phyloP scores from a whole-genome alignment of 257 asterid genomes.

The Nicotiana attenuata region DNA sequence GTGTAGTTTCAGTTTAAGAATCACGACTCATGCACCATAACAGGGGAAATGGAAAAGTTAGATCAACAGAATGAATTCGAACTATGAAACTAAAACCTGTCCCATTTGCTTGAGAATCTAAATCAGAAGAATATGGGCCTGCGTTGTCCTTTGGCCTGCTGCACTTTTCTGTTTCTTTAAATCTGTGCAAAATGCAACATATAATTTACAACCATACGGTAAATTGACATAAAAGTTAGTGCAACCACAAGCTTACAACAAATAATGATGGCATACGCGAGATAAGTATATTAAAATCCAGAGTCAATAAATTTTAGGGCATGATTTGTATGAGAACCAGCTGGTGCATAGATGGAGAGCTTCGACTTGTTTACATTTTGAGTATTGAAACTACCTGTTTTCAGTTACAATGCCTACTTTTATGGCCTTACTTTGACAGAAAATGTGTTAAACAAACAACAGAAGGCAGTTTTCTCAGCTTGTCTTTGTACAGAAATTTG shows the following conservation, averaged over 20 bases:
- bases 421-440: not conserved
- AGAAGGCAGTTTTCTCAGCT: not conserved
- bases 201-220: too few species aligned
- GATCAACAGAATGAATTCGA: too few species aligned
- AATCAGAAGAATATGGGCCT: conserved; percentile 31
- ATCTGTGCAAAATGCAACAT: conserved; percentile 27
- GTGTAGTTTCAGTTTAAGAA: too few species aligned
- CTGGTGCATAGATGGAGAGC: not conserved
- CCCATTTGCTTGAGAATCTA: conserved; percentile 36
- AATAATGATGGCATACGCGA: not conserved
- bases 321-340: not conserved
- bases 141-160: conserved; percentile 33
- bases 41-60: too few species aligned
- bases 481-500: not conserved
- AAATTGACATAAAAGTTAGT: not conserved
- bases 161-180: conserved; percentile 44
- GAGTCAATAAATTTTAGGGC: not conserved
- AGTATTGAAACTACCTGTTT: not conserved
- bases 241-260: not conserved
- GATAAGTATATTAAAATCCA: not conserved
- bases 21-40: too few species aligned
- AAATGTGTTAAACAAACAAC: not conserved
- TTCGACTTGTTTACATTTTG: not conserved
- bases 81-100: not conserved
- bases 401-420: not conserved